Evolutionary conservation across 129 eudicot genomes (phyloP).

Genomic region (Artemisia annua): DNA sequence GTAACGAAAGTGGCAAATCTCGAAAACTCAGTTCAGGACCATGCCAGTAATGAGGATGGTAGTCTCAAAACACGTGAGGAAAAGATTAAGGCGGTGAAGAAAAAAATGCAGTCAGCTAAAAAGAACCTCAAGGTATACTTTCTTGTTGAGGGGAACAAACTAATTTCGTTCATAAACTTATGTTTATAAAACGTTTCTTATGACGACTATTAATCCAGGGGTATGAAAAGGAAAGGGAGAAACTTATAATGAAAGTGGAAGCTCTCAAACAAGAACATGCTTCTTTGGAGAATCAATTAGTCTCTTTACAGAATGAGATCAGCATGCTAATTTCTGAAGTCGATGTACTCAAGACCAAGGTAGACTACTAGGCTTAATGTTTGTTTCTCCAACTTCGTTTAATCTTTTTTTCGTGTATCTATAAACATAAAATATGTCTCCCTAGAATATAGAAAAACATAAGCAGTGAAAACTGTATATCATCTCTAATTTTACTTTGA

Average conservation of each 20-base stretch:
- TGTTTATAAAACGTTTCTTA: background rate
- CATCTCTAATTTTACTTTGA: too few species aligned
- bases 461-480: too few species aligned
- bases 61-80: conserved; percentile 80
- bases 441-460: too few species aligned
- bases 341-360: conserved; percentile 69
- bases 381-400: too few species aligned
- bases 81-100: conserved; percentile 64
- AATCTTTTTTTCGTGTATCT: too few species aligned
- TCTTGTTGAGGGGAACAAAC: too few species aligned
- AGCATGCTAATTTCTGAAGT: conserved; percentile 53
- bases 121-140: conserved; percentile 72
- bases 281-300: conserved; percentile 70
- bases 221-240: conserved; percentile 82
- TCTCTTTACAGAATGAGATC: conserved; percentile 59
- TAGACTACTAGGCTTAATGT: conserved; percentile 18
- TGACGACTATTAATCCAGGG: conserved; percentile 40
- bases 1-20: conserved; percentile 60
- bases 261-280: conserved; percentile 67
- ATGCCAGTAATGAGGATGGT: conserved; percentile 63
- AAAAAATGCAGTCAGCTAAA: conserved; percentile 76
- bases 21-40: conserved; percentile 79
- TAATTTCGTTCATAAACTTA: too few species aligned
- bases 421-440: too few species aligned
- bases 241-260: conserved; percentile 88